These are phyloP conservation scores for Apiospora malaysiana DNA, from an alignment of 2,329 filamentous ascomycete species.

Conservation along the genomic window DNA sequence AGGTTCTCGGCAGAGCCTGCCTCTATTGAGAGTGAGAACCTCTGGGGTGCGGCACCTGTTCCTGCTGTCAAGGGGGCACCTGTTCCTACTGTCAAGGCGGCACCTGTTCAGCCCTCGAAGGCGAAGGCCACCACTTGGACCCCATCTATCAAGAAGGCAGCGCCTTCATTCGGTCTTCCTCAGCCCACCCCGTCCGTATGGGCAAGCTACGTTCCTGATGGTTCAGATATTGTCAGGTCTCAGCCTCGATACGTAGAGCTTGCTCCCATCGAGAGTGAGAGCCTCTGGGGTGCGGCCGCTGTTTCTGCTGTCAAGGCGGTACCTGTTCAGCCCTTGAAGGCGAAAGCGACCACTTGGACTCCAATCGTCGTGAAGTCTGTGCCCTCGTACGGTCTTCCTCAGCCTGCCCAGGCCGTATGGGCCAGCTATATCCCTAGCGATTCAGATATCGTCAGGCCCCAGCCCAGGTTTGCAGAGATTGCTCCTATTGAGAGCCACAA, in stretches of 20 bases:
- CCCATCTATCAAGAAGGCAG: background rate
- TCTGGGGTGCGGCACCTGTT: background rate
- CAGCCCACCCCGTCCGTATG: background rate
- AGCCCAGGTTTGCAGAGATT: background rate
- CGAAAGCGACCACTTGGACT: background rate
- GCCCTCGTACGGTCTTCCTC: conserved; percentile 9
- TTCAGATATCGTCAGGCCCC: background rate
- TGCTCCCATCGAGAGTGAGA: conserved; percentile 1
- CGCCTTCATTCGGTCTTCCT: background rate
- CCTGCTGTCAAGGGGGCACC: too few relatives aligned
- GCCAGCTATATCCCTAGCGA: background rate
- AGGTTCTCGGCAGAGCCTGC: background rate
- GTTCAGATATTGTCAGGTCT: background rate
- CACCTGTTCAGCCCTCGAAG: background rate
- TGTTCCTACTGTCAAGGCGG: too few relatives aligned
- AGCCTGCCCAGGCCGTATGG: background rate
- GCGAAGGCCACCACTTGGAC: background rate
- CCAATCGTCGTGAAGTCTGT: background rate
- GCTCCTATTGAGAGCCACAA: conserved; percentile 9
- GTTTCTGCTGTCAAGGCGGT: too few relatives aligned
- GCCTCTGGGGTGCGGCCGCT: background rate
- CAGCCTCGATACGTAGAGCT: background rate
- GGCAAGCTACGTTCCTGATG: background rate
- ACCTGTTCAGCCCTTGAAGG: background rate
- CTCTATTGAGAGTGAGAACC: background rate